Base-by-base conservation (phyloP, 371 early-diverging fungal species). In the Mortierella sp. region DNA sequence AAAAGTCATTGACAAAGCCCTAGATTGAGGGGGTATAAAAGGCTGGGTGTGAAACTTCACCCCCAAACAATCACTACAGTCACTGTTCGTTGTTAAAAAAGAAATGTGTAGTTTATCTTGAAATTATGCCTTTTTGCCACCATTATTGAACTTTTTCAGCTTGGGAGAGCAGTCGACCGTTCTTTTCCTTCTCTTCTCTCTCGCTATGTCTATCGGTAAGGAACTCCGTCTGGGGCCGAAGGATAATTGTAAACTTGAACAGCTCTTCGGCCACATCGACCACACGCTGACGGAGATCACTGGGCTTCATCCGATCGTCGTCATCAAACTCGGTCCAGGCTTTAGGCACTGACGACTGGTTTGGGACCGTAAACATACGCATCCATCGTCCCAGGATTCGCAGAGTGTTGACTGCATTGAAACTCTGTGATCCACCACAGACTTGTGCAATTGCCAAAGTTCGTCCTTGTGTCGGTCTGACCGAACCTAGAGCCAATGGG, bases 291-390 rank as follows among this genome's bases (percentile, higher is more conserved):
- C 85, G 70, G 19, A 62, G 73, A 53, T 72, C 68, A 59, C 81
- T 81, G 12, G 67, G 65, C 58, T 82, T 84, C 69, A 86, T 74
- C 1, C 84, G 65, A n/a, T 82, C 86, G 6, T 83, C 61, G 1
- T 13, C 43, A 57, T 84, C 84, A 47, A 86, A 84, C 49, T 86
- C 86, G 5, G 83, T 86, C 85, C 84, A 86, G 3, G 85, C 83
- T 49, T 86, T 86, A 53, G 85, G 83, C 6, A 84, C 78, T 2
- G 85, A 84, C 8, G 82, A 81, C 68, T 86, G 85, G 53, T 86
- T 86, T 22, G 72, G 85, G 55, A 83, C 84, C 23, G 82, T 83
- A 32, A 84, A 76, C 85, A 86, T 86, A 23, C 86, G 83, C 83
- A 86, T 83, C 84, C 84, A 84, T 42, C 83, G 54, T 2, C 84